A percentile compares a stretch with the other conserved stretches of the same genome.
These are phyloP conservation scores for Balakata baccata DNA, from an alignment of 345 rosid genomes.

Conservation along the genomic window DNA sequence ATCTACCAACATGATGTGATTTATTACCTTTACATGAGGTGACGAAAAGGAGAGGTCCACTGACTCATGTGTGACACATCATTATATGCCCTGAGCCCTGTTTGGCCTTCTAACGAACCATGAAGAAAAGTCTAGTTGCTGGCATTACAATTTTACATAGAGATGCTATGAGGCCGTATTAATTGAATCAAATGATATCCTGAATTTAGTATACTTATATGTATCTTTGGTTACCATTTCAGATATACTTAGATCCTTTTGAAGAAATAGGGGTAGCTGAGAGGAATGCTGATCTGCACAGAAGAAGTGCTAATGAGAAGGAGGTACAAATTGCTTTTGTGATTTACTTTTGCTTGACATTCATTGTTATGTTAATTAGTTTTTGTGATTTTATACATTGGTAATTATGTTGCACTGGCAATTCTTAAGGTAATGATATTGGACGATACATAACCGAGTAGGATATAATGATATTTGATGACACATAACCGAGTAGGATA, in stretches of 20 bases:
- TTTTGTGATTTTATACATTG: constrained; percentile 6
- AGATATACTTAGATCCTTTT: constrained; percentile 83
- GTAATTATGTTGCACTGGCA: neutral
- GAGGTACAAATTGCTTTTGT: constrained; percentile 46
- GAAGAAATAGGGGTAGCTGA: constrained; percentile 76
- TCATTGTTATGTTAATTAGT: neutral
- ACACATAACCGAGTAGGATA: neutral
- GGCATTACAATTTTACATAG: neutral
- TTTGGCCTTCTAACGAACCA: neutral
- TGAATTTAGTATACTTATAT: constrained; percentile 2
- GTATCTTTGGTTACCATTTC: constrained; percentile 13
- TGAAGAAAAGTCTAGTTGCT: neutral
- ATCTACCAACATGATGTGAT: neutral
- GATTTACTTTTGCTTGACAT: neutral
- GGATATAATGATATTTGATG: constrained; percentile 2
- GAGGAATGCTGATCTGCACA: constrained; percentile 70
- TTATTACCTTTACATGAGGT: neutral
- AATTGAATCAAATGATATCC: neutral
- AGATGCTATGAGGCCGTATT: constrained; percentile 4
- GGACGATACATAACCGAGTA: neutral
- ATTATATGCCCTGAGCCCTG: neutral
- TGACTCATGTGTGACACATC: neutral
- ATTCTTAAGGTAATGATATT: constrained; percentile 3
- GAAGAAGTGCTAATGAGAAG: constrained; percentile 86
- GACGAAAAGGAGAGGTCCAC: neutral